These are phyloP conservation scores for Globisporangium acanthophoron DNA, from an alignment of 352 stramenopile species.

Conservation along the genomic window DNA sequence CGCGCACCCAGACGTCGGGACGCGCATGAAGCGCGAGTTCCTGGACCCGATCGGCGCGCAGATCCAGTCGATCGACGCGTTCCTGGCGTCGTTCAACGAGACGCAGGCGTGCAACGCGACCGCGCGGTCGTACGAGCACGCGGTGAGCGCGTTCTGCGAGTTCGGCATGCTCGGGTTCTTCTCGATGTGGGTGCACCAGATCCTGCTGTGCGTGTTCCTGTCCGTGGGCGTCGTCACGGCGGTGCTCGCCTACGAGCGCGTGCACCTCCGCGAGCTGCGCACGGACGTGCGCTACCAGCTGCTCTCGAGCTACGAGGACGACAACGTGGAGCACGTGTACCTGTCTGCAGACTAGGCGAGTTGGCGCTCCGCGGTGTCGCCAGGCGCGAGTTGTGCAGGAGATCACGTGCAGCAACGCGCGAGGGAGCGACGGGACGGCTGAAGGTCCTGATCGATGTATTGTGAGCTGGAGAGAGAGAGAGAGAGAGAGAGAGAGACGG, in stretches of 20 bases:
- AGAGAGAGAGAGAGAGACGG: background rate
- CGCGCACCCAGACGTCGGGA: constrained; percentile 40
- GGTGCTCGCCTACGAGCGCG: constrained; percentile 74
- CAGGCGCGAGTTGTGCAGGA: background rate
- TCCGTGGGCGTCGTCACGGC: constrained; percentile 68
- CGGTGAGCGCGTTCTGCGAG: constrained; percentile 60
- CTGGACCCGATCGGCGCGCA: constrained; percentile 61
- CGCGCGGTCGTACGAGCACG: constrained; percentile 36
- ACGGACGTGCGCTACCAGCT: constrained; percentile 67
- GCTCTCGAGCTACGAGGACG: constrained; percentile 73
- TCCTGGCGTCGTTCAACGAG: constrained; percentile 29
- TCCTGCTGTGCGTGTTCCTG: constrained; percentile 69
- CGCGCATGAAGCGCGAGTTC: constrained; percentile 67
- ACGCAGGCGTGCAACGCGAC: constrained; percentile 49
- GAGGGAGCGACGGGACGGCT: too few species aligned
- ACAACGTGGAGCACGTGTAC: constrained; percentile 77
- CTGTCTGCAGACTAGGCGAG: constrained; percentile 48
- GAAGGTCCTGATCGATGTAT: too few species aligned
- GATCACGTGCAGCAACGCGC: background rate
- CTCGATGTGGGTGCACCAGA: constrained; percentile 83
- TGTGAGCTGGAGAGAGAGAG: background rate
- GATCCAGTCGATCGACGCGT: constrained; percentile 24
- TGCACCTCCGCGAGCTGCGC: constrained; percentile 55
- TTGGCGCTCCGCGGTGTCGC: background rate
- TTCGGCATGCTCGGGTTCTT: constrained; percentile 81